Percentiles rank a stretch among this genome's conserved stretches.
Conservation (phyloP, 2,329 filamentous ascomycete genomes). For the Curvularia sp. region DNA sequence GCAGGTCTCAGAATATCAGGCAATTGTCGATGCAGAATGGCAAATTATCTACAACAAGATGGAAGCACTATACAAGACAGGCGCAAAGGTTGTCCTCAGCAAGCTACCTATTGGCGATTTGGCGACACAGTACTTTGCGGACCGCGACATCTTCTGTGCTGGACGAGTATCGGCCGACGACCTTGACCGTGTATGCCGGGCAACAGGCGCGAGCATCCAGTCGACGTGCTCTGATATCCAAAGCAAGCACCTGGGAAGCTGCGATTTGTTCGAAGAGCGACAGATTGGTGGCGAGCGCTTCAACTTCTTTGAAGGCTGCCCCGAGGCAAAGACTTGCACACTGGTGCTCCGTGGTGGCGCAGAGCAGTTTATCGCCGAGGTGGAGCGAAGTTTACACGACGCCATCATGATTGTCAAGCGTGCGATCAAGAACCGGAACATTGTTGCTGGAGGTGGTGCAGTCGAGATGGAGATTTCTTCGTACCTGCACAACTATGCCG, state of each 20-base stretch:
- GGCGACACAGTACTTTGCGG: conserved; percentile 96
- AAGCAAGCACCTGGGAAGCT: conserved; percentile 86
- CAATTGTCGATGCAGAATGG: conserved; percentile 99
- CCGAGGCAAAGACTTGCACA: conserved; percentile 95
- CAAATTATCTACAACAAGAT: conserved; percentile 99
- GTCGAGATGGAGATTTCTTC: conserved; percentile 96
- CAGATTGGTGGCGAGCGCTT: conserved; percentile 97
- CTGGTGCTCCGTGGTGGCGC: conserved; percentile 93
- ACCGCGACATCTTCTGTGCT: conserved; percentile 97
- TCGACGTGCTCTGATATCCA: conserved; percentile 97
- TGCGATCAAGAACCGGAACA: conserved; percentile 90
- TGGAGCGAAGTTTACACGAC: conserved; percentile 96
- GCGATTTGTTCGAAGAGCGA: conserved; percentile 89
- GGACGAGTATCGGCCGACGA: conserved; percentile 91
- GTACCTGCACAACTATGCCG: conserved; percentile 90
- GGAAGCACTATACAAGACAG: conserved; percentile 90
- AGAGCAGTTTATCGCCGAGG: conserved; percentile 98
- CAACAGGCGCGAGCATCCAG: conserved; percentile 89
- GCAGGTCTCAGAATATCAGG: conserved; percentile 98
- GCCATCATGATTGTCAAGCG: conserved; percentile 99
- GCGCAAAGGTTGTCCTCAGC: conserved; percentile 95
- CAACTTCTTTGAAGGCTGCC: conserved; percentile 98
- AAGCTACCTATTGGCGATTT: conserved; percentile 97
- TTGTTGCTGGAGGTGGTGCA: conserved; percentile 94
- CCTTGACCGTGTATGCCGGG: conserved; percentile 94